Percentiles rank a stretch among this genome's conserved stretches.
Conservation (phyloP, 768 basidiomycete genomes). For the Lactarius evosmus region DNA sequence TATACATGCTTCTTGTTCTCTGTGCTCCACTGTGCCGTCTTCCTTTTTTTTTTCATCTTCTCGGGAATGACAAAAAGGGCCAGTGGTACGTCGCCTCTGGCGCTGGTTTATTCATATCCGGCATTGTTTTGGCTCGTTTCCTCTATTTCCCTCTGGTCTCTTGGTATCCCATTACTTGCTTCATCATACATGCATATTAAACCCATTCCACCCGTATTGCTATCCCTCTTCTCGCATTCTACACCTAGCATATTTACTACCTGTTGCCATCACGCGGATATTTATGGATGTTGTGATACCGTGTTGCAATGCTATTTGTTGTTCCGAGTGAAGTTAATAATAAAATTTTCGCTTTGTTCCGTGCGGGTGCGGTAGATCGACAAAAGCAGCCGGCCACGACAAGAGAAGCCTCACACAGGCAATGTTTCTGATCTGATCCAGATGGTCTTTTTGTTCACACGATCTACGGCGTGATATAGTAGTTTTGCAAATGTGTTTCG, state of each 20-base stretch:
- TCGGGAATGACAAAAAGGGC: conserved; percentile 7
- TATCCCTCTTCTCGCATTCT: too few relatives aligned
- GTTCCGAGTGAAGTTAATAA: neutral
- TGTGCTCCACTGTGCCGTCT: neutral
- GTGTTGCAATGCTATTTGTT: neutral
- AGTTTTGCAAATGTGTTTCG: neutral
- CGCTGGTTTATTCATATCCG: neutral
- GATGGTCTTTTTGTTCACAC: neutral
- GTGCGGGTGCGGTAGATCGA: neutral
- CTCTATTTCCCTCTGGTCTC: neutral
- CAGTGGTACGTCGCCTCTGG: neutral
- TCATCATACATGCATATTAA: conserved; percentile 4
- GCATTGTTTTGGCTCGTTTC: neutral
- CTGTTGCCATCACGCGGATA: neutral
- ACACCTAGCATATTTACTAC: conserved; percentile 11
- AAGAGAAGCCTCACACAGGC: neutral
- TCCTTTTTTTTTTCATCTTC: neutral
- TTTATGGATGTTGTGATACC: neutral
- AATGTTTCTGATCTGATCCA: neutral
- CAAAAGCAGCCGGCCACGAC: neutral
- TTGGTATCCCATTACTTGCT: neutral
- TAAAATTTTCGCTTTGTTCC: neutral
- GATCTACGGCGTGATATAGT: neutral
- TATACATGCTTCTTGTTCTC: neutral
- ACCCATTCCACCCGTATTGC: neutral